Conservation (phyloP, 352 stramenopile genomes). For the Plasmopara viticola region DNA sequence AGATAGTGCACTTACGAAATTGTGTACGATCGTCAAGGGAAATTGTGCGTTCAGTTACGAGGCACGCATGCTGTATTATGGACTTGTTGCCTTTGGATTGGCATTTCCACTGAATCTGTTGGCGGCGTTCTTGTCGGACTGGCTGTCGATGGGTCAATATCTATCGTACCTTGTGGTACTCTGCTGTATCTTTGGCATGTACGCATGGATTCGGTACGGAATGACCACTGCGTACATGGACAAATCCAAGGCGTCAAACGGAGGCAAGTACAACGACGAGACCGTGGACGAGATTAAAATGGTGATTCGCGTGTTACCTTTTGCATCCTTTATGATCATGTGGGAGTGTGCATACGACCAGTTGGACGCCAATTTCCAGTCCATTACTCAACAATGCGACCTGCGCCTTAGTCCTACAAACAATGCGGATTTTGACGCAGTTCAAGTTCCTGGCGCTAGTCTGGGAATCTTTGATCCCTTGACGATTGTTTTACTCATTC, state of each 20-base stretch:
- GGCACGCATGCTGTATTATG: slow-evolving; percentile 72
- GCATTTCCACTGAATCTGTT: slow-evolving; percentile 74
- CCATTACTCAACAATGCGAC: slow-evolving; percentile 80
- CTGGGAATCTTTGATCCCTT: slow-evolving; percentile 84
- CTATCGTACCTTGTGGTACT: slow-evolving; percentile 65
- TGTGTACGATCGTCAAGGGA: slow-evolving; percentile 67
- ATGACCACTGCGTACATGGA: slow-evolving; percentile 80
- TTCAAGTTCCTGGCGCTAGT: slow-evolving; percentile 68
- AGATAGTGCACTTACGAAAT: slow-evolving; percentile 64
- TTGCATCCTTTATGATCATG: slow-evolving; percentile 87
- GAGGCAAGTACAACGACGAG: slow-evolving; percentile 73
- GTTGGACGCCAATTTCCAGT: slow-evolving; percentile 84
- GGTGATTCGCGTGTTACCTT: slow-evolving; percentile 78
- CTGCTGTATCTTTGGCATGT: slow-evolving; percentile 72
- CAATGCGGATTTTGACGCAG: slow-evolving; percentile 20
- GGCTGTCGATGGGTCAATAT: slow-evolving; percentile 48
- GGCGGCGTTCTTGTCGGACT: slow-evolving; percentile 61
- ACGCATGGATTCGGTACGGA: slow-evolving; percentile 76
- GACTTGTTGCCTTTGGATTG: slow-evolving; percentile 49
- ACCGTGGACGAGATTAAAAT: slow-evolving; percentile 83
- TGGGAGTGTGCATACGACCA: slow-evolving; percentile 86
- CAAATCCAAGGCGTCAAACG: slow-evolving; percentile 79
- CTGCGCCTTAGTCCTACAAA: slow-evolving; percentile 42
- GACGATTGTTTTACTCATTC: slow-evolving; percentile 78
- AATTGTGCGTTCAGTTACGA: slow-evolving; percentile 77